Base-by-base conservation (phyloP, 306 rosid genomes). In the Fragaria iinumae region DNA sequence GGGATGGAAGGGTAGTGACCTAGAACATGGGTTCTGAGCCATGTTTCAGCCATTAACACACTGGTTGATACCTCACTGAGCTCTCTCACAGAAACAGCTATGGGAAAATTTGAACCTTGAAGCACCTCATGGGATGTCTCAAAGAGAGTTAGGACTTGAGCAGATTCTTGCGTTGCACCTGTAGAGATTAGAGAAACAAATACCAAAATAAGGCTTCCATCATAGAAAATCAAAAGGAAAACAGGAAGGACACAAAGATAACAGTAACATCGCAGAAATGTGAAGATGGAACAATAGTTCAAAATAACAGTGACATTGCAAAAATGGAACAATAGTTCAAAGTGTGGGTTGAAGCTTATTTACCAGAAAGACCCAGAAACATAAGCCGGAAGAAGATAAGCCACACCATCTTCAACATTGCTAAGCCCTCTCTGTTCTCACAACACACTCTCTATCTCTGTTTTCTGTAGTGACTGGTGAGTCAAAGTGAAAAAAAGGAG, bases 1-100 rank as follows among this genome's bases (percentile, higher is more conserved):
- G 75, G 83, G 4, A 86, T 25, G 0, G 90, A 60, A 44, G 98
- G 98, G 86, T 90, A 90, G 83, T 80, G 87, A 67, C 93, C 78
- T 1, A 94, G 83, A 79, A 94, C 87, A 3, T 82, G 81, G 56
- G 76, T 76, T 53, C 90, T 91, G 53, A 94, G 91, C 97, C 97
- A 90, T 11, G 23, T 73, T 83, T 94, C 98, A 13, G 97, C 98
- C 56, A 27, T 64, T 53, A 91, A 64, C 80, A 91, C 83, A 84
- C 83, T 86, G 75, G 60, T 72, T 18, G 97, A 88, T 41, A 91
- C 89, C 70, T 63, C 81, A 21, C 67, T 75, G 74, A 94, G 90
- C 66, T 88, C 71, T 68, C 1, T 73, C 34, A 94, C 79, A 5
- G 85, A 75, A 89, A 91, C 88, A 70, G 98, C 97, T 32, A 84